These are phyloP conservation scores for Apiotrichum gracile DNA, from an alignment of 1,284 basidiomycete species.

Conservation along the genomic window DNA sequence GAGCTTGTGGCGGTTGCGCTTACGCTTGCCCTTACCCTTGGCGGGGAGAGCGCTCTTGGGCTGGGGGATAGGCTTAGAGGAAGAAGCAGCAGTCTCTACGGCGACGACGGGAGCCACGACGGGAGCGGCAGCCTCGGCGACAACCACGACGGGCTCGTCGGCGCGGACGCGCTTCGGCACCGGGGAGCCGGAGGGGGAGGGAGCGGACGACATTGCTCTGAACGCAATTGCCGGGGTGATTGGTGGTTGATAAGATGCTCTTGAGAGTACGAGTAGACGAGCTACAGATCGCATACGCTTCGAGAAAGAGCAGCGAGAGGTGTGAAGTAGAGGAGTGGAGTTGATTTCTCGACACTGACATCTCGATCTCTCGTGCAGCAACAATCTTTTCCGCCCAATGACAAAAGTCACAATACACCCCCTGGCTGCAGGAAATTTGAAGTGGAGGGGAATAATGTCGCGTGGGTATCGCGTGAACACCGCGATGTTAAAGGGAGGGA, in stretches of 20 bases:
- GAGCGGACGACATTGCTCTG: not conserved
- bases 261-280: not conserved
- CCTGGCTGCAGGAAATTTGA: conserved; percentile 27
- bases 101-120: not conserved
- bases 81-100: not conserved
- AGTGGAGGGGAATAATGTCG: not conserved
- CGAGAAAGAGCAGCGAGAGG: conserved; percentile 2
- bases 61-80: not conserved
- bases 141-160: not conserved
- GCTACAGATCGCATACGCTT: no score
- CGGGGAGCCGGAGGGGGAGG: conserved; percentile 2
- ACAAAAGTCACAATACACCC: no score
- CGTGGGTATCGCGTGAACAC: not conserved
- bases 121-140: not conserved
- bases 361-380: no score
- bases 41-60: conserved; percentile 3
- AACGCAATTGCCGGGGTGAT: not conserved
- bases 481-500: not conserved
- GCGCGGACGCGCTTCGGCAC: conserved; percentile 11
- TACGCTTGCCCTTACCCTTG: conserved; percentile 22
- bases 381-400: no score
- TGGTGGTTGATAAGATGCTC: no score
- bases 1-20: conserved; percentile 33
- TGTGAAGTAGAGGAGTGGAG: not conserved
- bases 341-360: not conserved